These are phyloP conservation scores for Byssochlamys sp. DNA, from an alignment of 2,329 filamentous ascomycete species.

Conservation along the genomic window DNA sequence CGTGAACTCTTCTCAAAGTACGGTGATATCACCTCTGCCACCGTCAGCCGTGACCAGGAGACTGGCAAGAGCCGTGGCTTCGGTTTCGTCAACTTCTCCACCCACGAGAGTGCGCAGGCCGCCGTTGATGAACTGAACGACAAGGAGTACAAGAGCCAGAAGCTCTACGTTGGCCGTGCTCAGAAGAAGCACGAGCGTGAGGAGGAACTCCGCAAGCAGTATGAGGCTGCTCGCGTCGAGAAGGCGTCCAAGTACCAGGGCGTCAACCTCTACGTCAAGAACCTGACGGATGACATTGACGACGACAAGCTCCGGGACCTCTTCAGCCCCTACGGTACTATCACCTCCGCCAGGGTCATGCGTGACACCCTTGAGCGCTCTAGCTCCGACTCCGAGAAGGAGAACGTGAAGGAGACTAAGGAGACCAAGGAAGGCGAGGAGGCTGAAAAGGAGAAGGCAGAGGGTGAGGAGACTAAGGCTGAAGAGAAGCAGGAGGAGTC, in stretches of 20 bases:
- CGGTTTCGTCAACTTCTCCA: slow-evolving; percentile 90
- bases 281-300: slow-evolving; percentile 90
- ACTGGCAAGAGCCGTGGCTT: slow-evolving; percentile 86
- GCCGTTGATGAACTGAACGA: slow-evolving; percentile 89
- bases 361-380: slow-evolving; percentile 55
- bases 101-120: slow-evolving; percentile 73
- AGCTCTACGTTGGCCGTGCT: slow-evolving; percentile 92
- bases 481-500: slow-evolving; percentile 45
- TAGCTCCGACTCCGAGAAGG: slow-evolving; percentile 39
- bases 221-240: slow-evolving; percentile 92
- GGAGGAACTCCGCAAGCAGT: slow-evolving; percentile 97
- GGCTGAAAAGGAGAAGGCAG: slow-evolving; percentile 28
- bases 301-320: slow-evolving; percentile 94
- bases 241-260: slow-evolving; percentile 99
- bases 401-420: slow-evolving; percentile 30
- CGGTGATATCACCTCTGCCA: slow-evolving; percentile 90
- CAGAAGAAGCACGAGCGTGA: slow-evolving; percentile 99
- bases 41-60: slow-evolving; percentile 77
- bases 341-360: slow-evolving; percentile 99
- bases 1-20: slow-evolving; percentile 82
- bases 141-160: slow-evolving; percentile 85
- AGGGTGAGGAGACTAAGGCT: slow-evolving; percentile 15
- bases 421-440: slow-evolving; percentile 25
- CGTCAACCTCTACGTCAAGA: slow-evolving; percentile 99
- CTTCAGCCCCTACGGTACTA: slow-evolving; percentile 82